These are phyloP conservation scores for Dactylellina drechsleri DNA, from an alignment of 2,329 filamentous ascomycete species.

Conservation along the genomic window DNA sequence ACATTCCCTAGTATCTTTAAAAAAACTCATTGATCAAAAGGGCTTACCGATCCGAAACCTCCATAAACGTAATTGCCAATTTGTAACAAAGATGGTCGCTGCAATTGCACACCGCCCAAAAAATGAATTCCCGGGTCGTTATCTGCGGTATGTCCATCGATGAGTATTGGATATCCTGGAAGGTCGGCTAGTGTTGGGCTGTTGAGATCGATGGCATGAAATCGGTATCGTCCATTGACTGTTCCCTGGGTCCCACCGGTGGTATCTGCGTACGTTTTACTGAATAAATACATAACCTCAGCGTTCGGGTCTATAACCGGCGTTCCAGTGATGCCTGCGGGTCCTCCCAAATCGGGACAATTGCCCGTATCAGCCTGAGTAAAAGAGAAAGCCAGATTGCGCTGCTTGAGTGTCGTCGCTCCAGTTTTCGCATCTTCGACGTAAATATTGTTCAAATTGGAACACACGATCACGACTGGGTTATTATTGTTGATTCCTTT, in stretches of 20 bases:
- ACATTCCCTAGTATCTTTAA: too few species aligned
- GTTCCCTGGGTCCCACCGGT: slow-evolving; percentile 28
- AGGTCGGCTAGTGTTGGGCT: slow-evolving; percentile 59
- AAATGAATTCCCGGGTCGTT: slow-evolving; percentile 67
- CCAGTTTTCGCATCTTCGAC: slow-evolving; percentile 36
- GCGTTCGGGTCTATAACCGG: slow-evolving; percentile 65
- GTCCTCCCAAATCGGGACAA: slow-evolving; percentile 36
- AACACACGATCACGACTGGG: slow-evolving; percentile 30
- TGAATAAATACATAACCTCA: slow-evolving; percentile 64
- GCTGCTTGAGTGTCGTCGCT: slow-evolving; percentile 8
- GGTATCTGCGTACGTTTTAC: slow-evolving; percentile 63
- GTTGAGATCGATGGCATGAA: slow-evolving; percentile 61
- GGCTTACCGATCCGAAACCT: slow-evolving; percentile 63
- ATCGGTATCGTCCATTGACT: slow-evolving; percentile 58
- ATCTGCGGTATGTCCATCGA: slow-evolving; percentile 65
- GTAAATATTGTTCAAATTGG: slow-evolving; percentile 38
- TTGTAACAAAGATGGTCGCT: slow-evolving; percentile 63
- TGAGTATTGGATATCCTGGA: slow-evolving; percentile 64
- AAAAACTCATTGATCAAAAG: neutral
- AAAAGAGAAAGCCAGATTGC: slow-evolving; percentile 20
- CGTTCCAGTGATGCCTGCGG: slow-evolving; percentile 64
- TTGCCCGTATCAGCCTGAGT: slow-evolving; percentile 22
- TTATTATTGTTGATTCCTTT: slow-evolving; percentile 38
- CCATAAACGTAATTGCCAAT: slow-evolving; percentile 21
- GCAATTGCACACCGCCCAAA: slow-evolving; percentile 67